Base-by-base conservation (phyloP, 2,329 filamentous ascomycete genomes). In the Monosporascus sp. region DNA sequence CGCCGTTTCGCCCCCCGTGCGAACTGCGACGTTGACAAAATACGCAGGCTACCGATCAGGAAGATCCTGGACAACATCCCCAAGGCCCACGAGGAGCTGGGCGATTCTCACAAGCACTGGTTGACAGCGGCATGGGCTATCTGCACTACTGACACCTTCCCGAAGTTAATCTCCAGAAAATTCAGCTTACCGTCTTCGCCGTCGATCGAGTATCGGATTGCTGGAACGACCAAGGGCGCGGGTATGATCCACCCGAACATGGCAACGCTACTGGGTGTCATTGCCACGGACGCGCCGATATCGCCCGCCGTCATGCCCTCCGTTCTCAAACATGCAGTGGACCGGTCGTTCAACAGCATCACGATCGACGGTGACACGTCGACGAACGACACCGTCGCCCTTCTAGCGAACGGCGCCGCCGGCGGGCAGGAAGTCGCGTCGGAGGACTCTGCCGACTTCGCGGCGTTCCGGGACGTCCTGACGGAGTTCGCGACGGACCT, bases 201-300 rank as follows among this genome's bases (percentile, higher is more conserved):
- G 0, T 78, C 78, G 18, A 77, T 83, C 48, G 85, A 87, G 68
- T 99, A 96, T 74, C 81, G 82, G 62, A 87, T 99, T 48, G 91
- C 90, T 14, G 94, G 94, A 62, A 95, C 96, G 84, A 96, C 93
- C 65, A 99, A 99, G 76, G 94, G 94, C 53, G 94, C 94, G 5
- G 94, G 94, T 66, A 99, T 99, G 94, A 96, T 99, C 70, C 92
- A 97, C 68, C 94, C 94, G 47, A 97, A 99, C 76, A 96, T 99
- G 92, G 94, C 91, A 31, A 99, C 94, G 1, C 82, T 97, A 36
- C 84, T 99, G 37, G 91, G 90, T 51, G 88, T 97, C 56, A 81
- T 97, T 65, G 91, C 90, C 65, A 99, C 94, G 15, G 94, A 99
- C 63, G 93, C 88, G 1, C 88, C 91, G 31, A 82, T 97, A 64